Evolutionary conservation across 345 rosid species (phyloP).

Genomic region (Noccaea bulbosa): DNA sequence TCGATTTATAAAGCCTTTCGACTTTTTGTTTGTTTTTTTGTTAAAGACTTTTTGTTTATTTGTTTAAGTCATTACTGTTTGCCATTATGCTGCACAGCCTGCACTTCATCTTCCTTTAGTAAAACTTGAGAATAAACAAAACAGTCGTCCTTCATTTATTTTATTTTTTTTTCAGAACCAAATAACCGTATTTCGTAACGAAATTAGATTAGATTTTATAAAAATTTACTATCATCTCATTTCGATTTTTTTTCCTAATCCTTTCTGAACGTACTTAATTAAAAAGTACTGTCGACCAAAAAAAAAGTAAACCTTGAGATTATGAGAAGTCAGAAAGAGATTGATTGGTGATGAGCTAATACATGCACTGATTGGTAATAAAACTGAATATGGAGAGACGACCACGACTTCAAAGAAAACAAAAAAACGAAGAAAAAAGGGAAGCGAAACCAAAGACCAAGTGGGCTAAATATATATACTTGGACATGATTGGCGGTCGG

Average conservation of each 20-base stretch:
- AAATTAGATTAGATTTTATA: background rate
- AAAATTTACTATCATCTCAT: background rate
- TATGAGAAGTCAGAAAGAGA: slow-evolving; percentile 19
- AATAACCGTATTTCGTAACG: too few species aligned
- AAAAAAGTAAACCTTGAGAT: background rate
- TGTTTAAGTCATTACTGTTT: background rate
- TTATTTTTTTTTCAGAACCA: background rate
- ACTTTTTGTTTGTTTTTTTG: too few species aligned
- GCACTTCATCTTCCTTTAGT: background rate
- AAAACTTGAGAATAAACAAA: background rate
- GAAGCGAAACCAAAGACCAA: slow-evolving; percentile 1
- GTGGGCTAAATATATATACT: slow-evolving; percentile 13
- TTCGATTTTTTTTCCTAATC: background rate
- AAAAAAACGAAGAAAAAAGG: background rate
- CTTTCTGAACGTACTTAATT: background rate
- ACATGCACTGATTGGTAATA: slow-evolving; percentile 29
- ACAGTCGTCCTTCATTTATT: background rate
- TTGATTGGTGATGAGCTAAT: slow-evolving; percentile 33
- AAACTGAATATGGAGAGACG: slow-evolving; percentile 2
- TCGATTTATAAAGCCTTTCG: background rate
- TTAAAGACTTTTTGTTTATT: too few species aligned
- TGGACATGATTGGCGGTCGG: slow-evolving; percentile 36
- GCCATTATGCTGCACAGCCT: background rate
- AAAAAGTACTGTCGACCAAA: background rate
- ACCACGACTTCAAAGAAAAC: slow-evolving; percentile 7